These are phyloP conservation scores for Boletus reticuloceps DNA, from an alignment of 768 basidiomycete genomes.

Conservation along the genomic window DNA sequence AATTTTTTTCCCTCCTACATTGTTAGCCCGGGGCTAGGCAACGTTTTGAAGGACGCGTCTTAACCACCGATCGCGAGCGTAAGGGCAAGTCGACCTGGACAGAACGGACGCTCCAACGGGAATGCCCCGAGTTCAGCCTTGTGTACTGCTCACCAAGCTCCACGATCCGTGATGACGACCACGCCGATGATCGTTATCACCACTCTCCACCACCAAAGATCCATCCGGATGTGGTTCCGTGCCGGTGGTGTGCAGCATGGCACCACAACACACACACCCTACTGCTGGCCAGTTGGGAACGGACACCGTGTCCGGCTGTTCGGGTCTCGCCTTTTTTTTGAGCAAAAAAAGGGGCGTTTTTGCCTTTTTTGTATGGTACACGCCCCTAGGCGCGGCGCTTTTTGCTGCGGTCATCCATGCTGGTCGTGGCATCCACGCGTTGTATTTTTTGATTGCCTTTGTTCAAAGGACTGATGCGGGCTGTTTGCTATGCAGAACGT, in stretches of 20 bases:
- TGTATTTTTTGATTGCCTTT: not conserved
- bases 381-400: conserved; percentile 61
- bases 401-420: conserved; percentile 68
- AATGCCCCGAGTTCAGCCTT: conserved; percentile 5
- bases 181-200: conserved; percentile 16
- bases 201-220: conserved; percentile 9
- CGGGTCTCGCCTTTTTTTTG: too few relatives aligned
- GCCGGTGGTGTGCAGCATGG: conserved; percentile 8
- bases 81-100: not conserved
- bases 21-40: conserved; percentile 16
- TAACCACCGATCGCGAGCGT: conserved; percentile 13
- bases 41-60: conserved; percentile 1
- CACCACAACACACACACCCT: conserved; percentile 11
- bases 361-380: conserved; percentile 62
- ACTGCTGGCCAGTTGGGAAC: conserved; percentile 68
- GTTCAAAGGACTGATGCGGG: not conserved
- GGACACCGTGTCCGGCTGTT: conserved; percentile 54
- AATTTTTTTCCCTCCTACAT: conserved; percentile 24
- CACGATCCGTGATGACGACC: conserved; percentile 5
- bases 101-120: not conserved
- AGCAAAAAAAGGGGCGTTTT: conserved; percentile 69
- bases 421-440: conserved; percentile 58
- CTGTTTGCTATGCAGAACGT: conserved; percentile 12
- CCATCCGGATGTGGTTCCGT: conserved; percentile 23
- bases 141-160: conserved; percentile 12